A percentile compares a stretch with the other conserved stretches of the same genome.
These are phyloP conservation scores for Metschnikowia similis DNA, from an alignment of 805 yeast genomes.

Conservation along the genomic window DNA sequence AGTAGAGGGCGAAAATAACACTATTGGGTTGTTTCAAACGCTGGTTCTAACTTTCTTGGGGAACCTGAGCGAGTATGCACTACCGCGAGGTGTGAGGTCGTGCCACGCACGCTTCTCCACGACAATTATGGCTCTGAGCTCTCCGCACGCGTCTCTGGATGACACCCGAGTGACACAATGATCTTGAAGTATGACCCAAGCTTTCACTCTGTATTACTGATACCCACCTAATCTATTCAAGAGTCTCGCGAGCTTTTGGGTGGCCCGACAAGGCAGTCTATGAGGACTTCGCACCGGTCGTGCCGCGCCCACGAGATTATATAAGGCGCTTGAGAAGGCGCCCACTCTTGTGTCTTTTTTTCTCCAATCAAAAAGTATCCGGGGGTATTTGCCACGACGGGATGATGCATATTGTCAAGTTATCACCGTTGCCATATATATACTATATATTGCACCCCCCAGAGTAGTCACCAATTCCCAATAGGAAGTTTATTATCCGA, in stretches of 20 bases:
- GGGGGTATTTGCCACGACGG: constrained; percentile 71
- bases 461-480: constrained; percentile 44
- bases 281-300: constrained; percentile 6
- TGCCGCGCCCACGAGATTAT: constrained; percentile 13
- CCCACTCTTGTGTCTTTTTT: constrained; percentile 16
- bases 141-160: too few species aligned
- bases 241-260: too few species aligned
- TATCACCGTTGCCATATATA: constrained; percentile 58
- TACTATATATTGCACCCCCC: constrained; percentile 43
- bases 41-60: neutral
- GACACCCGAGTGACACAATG: too few species aligned
- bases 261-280: too few species aligned
- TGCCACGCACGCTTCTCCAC: neutral
- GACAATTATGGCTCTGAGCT: too few species aligned
- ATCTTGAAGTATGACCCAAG: too few species aligned
- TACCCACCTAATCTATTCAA: neutral
- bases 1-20: neutral
- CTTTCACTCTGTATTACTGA: too few species aligned
- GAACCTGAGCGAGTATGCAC: neutral
- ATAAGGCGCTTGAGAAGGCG: constrained; percentile 12
- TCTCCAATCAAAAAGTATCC: constrained; percentile 54
- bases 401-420: constrained; percentile 57
- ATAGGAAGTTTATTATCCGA: constrained; percentile 59
- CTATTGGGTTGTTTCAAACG: neutral
- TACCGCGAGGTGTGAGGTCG: neutral